Conservation (phyloP, 1,139 yeast species). For the Cylindricascospora bacillispora region DNA sequence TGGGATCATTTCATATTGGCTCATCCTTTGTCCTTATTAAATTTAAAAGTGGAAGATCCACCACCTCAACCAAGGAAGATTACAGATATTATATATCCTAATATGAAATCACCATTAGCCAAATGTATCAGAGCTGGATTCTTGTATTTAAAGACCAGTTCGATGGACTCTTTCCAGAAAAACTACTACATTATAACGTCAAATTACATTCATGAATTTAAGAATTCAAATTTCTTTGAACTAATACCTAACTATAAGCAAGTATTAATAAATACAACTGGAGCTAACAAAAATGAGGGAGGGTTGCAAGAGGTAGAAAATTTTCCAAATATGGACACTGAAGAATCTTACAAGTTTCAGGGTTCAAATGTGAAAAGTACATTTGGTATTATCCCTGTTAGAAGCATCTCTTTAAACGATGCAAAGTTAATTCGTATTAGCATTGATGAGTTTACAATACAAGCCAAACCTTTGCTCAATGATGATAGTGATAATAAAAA, state of each 20-base stretch:
- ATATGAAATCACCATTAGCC: constrained; percentile 36
- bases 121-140: constrained; percentile 42
- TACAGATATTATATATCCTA: constrained; percentile 36
- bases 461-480: not conserved
- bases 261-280: not conserved
- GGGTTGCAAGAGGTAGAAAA: too few relatives aligned
- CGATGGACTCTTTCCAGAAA: constrained; percentile 46
- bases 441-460: not conserved
- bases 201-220: constrained; percentile 58
- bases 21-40: constrained; percentile 28
- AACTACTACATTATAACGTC: constrained; percentile 60
- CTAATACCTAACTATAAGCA: not conserved
- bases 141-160: constrained; percentile 45
- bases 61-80: constrained; percentile 34
- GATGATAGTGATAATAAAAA: not conserved
- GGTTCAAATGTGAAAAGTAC: not conserved
- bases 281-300: not conserved
- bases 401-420: not conserved
- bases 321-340: not conserved
- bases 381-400: not conserved
- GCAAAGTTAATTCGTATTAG: not conserved
- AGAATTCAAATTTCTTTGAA: constrained; percentile 42
- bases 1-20: constrained; percentile 65
- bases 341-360: too few relatives aligned
- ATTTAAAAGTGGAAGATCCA: constrained; percentile 35